Percentiles rank a stretch among this genome's conserved stretches.
Conservation (phyloP, 169 alveolate genomes). For the Nephromyces sp. region DNA sequence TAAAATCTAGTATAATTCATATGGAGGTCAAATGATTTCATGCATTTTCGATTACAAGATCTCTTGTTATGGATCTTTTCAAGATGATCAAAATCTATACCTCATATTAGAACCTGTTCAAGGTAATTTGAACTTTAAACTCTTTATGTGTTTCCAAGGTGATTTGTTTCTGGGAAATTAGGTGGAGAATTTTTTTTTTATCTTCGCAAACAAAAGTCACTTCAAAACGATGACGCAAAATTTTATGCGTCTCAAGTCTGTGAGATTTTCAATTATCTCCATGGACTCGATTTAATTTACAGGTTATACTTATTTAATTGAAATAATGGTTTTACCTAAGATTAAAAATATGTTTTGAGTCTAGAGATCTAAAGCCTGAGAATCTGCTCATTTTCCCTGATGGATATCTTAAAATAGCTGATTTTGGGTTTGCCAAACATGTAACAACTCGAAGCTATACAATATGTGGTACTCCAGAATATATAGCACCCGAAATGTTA, state of each 20-base stretch:
- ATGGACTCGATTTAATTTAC: constrained; percentile 68
- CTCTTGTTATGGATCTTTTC: constrained; percentile 20
- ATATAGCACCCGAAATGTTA: constrained; percentile 93
- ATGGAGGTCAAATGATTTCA: background rate
- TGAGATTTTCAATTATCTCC: constrained; percentile 84
- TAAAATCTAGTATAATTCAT: background rate
- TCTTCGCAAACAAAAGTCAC: constrained; percentile 65
- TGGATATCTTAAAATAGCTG: constrained; percentile 91
- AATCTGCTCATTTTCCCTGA: constrained; percentile 86
- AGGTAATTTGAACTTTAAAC: constrained; percentile 30
- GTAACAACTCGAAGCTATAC: constrained; percentile 91
- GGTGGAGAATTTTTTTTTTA: constrained; percentile 90
- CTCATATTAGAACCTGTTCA: constrained; percentile 85
- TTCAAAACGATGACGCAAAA: constrained; percentile 82
- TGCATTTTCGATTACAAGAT: background rate
- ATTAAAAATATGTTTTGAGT: constrained; percentile 32
- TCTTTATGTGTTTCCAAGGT: too few species aligned
- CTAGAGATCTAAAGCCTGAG: constrained; percentile 89
- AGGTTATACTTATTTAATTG: too few species aligned
- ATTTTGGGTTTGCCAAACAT: constrained; percentile 95
- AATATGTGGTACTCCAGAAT: constrained; percentile 97
- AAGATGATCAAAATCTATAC: constrained; percentile 78
- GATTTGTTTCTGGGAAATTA: too few species aligned
- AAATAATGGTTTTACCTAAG: background rate
- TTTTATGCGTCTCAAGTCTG: constrained; percentile 90